Evolutionary conservation across 2,329 filamentous ascomycete species (phyloP), one percentile per base, ranked within the genome.

Genomic region (Ascochyta viciae-villosae): DNA sequence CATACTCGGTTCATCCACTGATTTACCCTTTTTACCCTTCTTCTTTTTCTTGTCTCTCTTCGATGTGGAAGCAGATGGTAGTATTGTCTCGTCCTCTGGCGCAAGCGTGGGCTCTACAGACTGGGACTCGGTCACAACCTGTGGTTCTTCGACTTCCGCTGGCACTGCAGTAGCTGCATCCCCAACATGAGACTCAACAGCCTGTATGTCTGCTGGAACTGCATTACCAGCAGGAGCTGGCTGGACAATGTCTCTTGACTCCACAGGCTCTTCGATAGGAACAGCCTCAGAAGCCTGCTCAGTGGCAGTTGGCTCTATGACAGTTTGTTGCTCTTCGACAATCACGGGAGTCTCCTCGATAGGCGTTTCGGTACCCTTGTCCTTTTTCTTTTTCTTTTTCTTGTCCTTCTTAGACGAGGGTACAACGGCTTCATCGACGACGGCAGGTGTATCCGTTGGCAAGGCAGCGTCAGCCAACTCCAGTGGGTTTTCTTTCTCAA

Each of bases 11-110:
- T 64, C 64, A 19, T 57, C 54, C 16, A 46, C 35, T 1, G 34
- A 41, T 37, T 62, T 66, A 10, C 38, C 49, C 54, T 70, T 71
- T 51, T 66, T 68, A 13, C 54, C 50, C 55, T 68, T 67, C 57
- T 69, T 65, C 56, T 66, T 64, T 51, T 67, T 70, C 58, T 67
- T 70, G 41, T 64, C 62, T 51, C 69, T 68, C 47, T 67, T 68
- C 6, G 61, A 63, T 34, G 50, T 40, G 41, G 57, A 24, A 9
- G 44, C 13, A 3, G 33, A 27, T 1, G 37, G 48, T 10, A n/a
- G 5, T n/a, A 6, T 2, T n/a, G 24, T 23, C 6, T 41, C 39
- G 5, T 44, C 53, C 16, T 48, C 53, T 3, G 22, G 33, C 4
- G 19, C 38, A 7, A 23, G 24, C 4, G 13, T 26, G 13, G 23